Evolutionary conservation across 768 basidiomycete species (phyloP), one percentile per base, ranked within the genome.

Genomic region (Pisolithus orientalis): DNA sequence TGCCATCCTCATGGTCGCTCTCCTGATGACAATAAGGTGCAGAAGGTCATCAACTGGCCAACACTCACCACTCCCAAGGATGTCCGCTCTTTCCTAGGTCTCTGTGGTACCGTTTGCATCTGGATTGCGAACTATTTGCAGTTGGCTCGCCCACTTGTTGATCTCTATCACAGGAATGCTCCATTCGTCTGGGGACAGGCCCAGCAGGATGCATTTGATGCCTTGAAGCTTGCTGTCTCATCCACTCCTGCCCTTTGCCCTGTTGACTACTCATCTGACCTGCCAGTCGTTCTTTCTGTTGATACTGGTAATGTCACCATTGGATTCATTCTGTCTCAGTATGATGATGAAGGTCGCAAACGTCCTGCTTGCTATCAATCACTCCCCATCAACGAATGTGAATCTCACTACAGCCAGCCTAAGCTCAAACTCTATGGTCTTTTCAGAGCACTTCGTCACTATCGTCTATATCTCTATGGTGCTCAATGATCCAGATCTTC

Each of bases 321-420:
- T 0, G 72, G 75, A 0, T 75, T 62, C 29, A 63, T 68, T 1
- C 56, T 75, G 2, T 24, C 25, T 1, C 43, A 44, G 43, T 14
- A 24, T 9, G 13, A 27, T 25, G 16, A 17, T 14, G 43, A 44
- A 6, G 49, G 58, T 0, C 53, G 54, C 11, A 53, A 59, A 0
- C 59, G 62, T 14, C 72, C 64, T 29, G 59, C 64, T 0, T 54
- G 62, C 0, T 79, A 76, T 43, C 63, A 72, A 0, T 77, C 72
- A 0, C 71, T 78, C 1, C 57, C 67, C 0, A 59, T 75, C 25
- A 73, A 72, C 34, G 64, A 57, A 14, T 32, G 51, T 1, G 46
- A 53, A 10, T 58, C 14, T 2, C 37, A 37, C n/a, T 58, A 55
- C 14, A 59, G 57, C 0, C 63, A 66, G 16, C 40, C 58, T 0